Percentiles rank a stretch among this genome's conserved stretches.
Evolutionary conservation across 768 basidiomycete species (phyloP).

Genomic region (Agaricus blazei): DNA sequence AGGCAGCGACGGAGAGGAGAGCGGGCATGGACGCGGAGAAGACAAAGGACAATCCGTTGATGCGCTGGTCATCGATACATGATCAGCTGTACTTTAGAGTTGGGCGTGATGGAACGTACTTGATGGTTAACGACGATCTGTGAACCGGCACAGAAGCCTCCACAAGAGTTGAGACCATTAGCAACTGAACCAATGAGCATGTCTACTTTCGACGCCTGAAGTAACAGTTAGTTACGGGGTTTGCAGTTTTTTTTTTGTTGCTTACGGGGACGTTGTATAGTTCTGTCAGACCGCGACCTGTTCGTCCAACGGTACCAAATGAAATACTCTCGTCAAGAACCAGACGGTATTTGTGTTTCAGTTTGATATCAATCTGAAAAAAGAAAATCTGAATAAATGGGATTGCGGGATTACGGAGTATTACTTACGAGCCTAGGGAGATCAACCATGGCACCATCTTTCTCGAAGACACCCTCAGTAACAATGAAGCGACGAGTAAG

Average conservation of each 20-base stretch:
- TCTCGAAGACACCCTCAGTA: conserved; percentile 95
- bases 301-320: conserved; percentile 88
- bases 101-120: conserved; percentile 30
- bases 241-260: conserved; percentile 2
- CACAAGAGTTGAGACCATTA: conserved; percentile 74
- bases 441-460: conserved; percentile 89
- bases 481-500: conserved; percentile 92
- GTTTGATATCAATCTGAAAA: conserved; percentile 83
- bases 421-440: conserved; percentile 80
- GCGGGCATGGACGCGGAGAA: conserved; percentile 95
- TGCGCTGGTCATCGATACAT: conserved; percentile 49
- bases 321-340: conserved; percentile 93
- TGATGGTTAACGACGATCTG: conserved; percentile 82
- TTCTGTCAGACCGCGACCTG: conserved; percentile 93
- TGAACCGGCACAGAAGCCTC: conserved; percentile 95
- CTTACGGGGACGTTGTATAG: conserved; percentile 88
- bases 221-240: not conserved
- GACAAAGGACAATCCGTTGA: conserved; percentile 93
- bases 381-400: not conserved
- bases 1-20: conserved; percentile 81
- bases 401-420: not conserved
- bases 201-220: conserved; percentile 82
- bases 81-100: not conserved
- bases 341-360: conserved; percentile 92
- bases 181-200: conserved; percentile 92